Base-by-base conservation (phyloP, 139 green algal species). In the Choricystis sp. region DNA sequence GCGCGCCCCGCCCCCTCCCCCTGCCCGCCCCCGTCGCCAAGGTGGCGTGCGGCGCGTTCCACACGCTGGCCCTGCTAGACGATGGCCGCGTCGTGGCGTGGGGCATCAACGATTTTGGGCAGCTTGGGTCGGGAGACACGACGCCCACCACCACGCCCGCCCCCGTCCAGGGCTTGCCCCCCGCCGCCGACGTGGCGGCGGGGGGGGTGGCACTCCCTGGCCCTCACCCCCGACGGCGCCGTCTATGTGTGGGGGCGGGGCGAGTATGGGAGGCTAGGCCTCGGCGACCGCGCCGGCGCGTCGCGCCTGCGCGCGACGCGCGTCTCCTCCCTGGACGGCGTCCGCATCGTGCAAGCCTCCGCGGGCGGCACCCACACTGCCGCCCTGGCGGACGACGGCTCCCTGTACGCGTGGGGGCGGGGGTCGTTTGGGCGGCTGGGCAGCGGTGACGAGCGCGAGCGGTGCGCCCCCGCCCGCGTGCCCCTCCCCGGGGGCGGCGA, bases 71-170 rank as follows among this genome's bases (percentile, higher is more conserved):
- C 3, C 75, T 95, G 3, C 84, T 62, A 22, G 26, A 49, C 16
- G 55, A 25, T 2, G 72, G 66, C 56, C 26, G 64, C 61, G 0
- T 70, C 25, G 65, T 58, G 16, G 27, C 56, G 2, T 70, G 52
- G 85, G 88, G 88, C 62, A 92, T 73, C 66, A 95, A 95, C 69
- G 86, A 94, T 72, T 94, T 89, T 73, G 88, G 62, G 3, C 78
- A 87, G 75, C 78, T 94, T 60, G 87, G 87, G 58, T 90, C 86
- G 61, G 87, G 87, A 57, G 81, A 64, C 63, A 94, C 87, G 29
- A 75, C 57, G 23, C 90, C 90, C 61, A 65, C 66, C 19, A 88
- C 79, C 0, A 49, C 59, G 25, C 82, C 77, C 4, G 56, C 62
- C 29, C 40, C 56, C 28, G 75, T 86, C 57, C 64, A 75, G n/a